Percentiles rank a stretch among this genome's conserved stretches.
Evolutionary conservation across 2,329 filamentous ascomycete genomes (phyloP).

Genomic region (Rhytidhysteron rufulum): DNA sequence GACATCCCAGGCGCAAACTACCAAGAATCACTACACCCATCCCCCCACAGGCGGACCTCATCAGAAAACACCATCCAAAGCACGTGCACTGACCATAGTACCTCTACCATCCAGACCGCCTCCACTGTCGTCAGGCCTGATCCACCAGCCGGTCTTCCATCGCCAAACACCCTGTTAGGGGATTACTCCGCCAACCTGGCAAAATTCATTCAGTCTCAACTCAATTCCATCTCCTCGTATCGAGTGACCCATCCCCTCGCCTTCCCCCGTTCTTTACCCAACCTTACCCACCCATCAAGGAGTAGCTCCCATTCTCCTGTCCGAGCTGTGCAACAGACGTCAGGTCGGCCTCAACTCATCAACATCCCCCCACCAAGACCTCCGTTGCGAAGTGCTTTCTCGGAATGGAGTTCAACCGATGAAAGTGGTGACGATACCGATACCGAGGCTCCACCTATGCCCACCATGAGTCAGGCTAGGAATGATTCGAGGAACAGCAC

Average conservation of each 20-base stretch:
- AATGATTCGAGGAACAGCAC: conserved; percentile 13
- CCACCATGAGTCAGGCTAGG: conserved; percentile 9
- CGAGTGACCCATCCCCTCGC: conserved; percentile 3
- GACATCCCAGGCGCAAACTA: background rate
- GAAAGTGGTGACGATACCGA: conserved; percentile 30
- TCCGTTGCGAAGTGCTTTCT: conserved; percentile 31
- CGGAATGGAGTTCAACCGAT: conserved; percentile 35
- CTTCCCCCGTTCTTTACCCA: conserved; percentile 26
- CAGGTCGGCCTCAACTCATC: conserved; percentile 21
- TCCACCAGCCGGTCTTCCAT: conserved; percentile 5
- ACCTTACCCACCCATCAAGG: conserved; percentile 18
- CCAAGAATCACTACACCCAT: conserved; percentile 6
- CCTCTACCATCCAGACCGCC: conserved; percentile 22
- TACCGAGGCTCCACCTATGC: conserved; percentile 19
- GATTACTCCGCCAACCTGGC: conserved; percentile 34
- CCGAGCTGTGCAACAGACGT: conserved; percentile 11
- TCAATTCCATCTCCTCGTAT: conserved; percentile 32
- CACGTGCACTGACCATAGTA: conserved; percentile 16
- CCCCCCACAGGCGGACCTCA: conserved; percentile 21
- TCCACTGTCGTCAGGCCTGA: conserved; percentile 2
- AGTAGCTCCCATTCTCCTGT: conserved; percentile 20
- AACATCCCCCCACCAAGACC: conserved; percentile 28
- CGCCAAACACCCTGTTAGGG: conserved; percentile 16
- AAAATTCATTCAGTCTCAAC: conserved; percentile 31
- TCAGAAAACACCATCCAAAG: conserved; percentile 20